Conservation (phyloP, 352 stramenopile genomes). For the Phytophthora pseudosyringae region DNA sequence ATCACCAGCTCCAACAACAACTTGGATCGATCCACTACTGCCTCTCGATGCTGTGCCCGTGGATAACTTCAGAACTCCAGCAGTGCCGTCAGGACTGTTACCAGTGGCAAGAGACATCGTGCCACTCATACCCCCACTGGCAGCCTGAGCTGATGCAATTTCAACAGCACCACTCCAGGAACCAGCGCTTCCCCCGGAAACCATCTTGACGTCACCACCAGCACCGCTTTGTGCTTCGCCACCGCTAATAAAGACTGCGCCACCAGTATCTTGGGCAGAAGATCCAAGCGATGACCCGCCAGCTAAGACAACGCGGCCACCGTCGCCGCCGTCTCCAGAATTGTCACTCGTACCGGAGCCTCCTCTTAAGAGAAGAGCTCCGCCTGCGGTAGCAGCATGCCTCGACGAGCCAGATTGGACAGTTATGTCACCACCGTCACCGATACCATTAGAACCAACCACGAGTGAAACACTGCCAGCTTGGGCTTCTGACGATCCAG, state of each 20-base stretch:
- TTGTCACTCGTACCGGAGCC: slow-evolving; percentile 70
- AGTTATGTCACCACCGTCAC: slow-evolving; percentile 59
- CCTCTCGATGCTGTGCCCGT: slow-evolving; percentile 62
- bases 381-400: slow-evolving; percentile 56
- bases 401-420: slow-evolving; percentile 58
- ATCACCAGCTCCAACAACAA: slow-evolving; percentile 66
- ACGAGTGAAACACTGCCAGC: slow-evolving; percentile 48
- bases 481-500: slow-evolving; percentile 44
- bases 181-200: slow-evolving; percentile 54
- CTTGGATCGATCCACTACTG: slow-evolving; percentile 61
- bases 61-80: slow-evolving; percentile 44
- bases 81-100: slow-evolving; percentile 44
- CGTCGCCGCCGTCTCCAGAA: slow-evolving; percentile 75
- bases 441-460: slow-evolving; percentile 50
- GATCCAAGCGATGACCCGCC: slow-evolving; percentile 62
- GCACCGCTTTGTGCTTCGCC: slow-evolving; percentile 57
- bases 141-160: slow-evolving; percentile 58
- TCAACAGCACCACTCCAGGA: slow-evolving; percentile 61
- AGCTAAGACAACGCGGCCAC: slow-evolving; percentile 52
- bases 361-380: slow-evolving; percentile 49
- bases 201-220: slow-evolving; percentile 54
- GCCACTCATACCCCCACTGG: slow-evolving; percentile 63
- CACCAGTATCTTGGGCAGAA: slow-evolving; percentile 61
- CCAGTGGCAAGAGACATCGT: slow-evolving; percentile 54
- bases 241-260: slow-evolving; percentile 53